Base-by-base conservation (phyloP, 2,329 filamentous ascomycete species). In the Ceratocystis harringtonii region DNA sequence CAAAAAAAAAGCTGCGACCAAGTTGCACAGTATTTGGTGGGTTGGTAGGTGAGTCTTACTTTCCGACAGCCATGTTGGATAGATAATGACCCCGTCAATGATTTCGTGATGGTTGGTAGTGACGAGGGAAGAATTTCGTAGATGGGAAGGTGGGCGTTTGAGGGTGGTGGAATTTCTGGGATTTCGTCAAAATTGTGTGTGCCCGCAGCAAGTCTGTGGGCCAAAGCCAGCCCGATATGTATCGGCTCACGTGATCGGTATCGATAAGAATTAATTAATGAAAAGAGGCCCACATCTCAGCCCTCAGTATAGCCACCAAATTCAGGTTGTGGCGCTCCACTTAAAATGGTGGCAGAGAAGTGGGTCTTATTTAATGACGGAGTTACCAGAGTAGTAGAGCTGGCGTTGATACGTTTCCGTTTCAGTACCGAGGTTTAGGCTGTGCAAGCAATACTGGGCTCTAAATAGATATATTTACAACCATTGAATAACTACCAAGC, bases 21-120 rank as follows among this genome's bases (percentile, higher is more conserved):
- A 15, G 10, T 36, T 8, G 55, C 22, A 17, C 7, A 55, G 12
- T 28, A 12, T 12, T 41, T 41, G 19, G 19, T 25, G 17, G 28
- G 28, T 60, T 8, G 50, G 36, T 60, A 43, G 50, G 60, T 55
- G 30, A 69, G 71, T 70, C 80, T 76, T 77, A 82, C 80, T 82
- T 82, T 79, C 80, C 80, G 78, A 82, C 80, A 76, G 80, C 80
- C 80, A 82, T 82, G 75, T 76, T 81, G 79, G 79, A 76, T 78
- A 78, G 60, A 75, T 76, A 75, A 74, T 75, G 75, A 73, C 78
- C 75, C 75, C 74, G 73, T 73, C 71, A 72, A 72, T 73, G 76
- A 76, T 74, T 74, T 74, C 73, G 74, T 75, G 73, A 75, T 77
- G 71, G 72, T 76, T 69, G 69, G 66, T 63, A 61, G 65, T 64